Base-by-base conservation (phyloP, 192 early-diverging fungal species). In the Umbelopsis ramanniana region DNA sequence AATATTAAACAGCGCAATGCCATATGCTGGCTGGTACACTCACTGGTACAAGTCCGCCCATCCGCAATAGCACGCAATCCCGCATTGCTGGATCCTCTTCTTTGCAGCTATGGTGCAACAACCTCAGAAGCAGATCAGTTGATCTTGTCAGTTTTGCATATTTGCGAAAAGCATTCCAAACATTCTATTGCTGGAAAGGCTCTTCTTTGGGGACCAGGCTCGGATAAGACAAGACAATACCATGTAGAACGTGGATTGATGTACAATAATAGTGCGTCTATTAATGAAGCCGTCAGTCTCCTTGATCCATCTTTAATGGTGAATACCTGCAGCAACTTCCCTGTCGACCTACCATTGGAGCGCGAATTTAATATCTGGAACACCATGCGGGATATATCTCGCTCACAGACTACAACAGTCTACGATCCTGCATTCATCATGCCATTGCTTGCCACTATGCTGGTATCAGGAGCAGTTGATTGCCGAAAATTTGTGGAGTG, bases 341-440 rank as follows among this genome's bases (percentile, higher is more conserved):
- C 86, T 37, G 35, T 85, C 2, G 75, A 84, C 33, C 73, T 75
- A 14, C 46, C 75, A 43, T 67, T 87, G 38, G 74, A 83, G 66
- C 38, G 23, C 40, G 21, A 21, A 17, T 45, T 29, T 22, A 6
- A 52, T 24, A 12, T 21, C 35, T 46, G 24, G 52, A 35, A 29
- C 35, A 15, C 11, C 50, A 45, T 66, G 23, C 4, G 50, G 71
- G 4, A 55, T 6, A 5, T 22, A 73, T 26, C 46, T 43, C 45
- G 6, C 7, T 24, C 43, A 17, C 29, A 6, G 26, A 40, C 17
- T 3, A n/a, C 50, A 17, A 11, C 19, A 11, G 21, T 67, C 38
- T 95, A 93, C 69, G 91, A 93, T 74, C 83, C 86, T 24, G 72
- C 79, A 8, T 95, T 92, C 76, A 83, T 93, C 72, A 75, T 95